phyloP scores from a whole-genome alignment of 768 basidiomycete genomes.

The Termitomyces sp. region DNA sequence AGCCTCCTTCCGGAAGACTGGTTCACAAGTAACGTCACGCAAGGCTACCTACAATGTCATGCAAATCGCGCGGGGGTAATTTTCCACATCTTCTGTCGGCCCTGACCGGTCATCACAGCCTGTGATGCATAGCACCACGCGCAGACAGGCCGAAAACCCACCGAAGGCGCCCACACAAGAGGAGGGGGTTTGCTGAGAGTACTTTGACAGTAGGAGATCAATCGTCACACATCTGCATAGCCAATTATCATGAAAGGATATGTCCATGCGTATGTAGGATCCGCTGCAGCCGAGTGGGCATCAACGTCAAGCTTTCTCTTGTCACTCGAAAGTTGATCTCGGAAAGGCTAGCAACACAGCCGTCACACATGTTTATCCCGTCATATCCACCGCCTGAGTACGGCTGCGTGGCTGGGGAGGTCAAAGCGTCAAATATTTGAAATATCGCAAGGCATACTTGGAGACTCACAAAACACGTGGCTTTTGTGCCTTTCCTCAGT shows the following conservation, averaged over 20 bases:
- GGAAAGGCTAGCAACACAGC: neutral
- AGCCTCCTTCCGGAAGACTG: neutral
- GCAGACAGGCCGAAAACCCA: neutral
- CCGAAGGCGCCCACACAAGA: neutral
- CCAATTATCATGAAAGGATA: no score
- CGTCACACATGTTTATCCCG: neutral
- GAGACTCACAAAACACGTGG: neutral
- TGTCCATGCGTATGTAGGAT: no score
- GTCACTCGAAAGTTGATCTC: neutral
- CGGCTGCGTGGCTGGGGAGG: no score
- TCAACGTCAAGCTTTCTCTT: neutral
- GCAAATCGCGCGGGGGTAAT: neutral
- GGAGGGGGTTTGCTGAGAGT: no score
- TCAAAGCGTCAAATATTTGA: no score
- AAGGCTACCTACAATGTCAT: neutral
- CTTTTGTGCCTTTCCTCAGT: neutral
- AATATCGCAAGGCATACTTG: no score
- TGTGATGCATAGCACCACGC: neutral
- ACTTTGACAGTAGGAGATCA: no score
- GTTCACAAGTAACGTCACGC: neutral
- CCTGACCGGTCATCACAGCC: constrained; percentile 12
- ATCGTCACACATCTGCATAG: no score
- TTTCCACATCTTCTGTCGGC: constrained; percentile 9
- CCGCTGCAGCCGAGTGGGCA: neutral
- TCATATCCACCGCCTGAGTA: neutral